Evolutionary conservation across 805 yeast genomes (phyloP).

Genomic region (Candida suzukii): DNA sequence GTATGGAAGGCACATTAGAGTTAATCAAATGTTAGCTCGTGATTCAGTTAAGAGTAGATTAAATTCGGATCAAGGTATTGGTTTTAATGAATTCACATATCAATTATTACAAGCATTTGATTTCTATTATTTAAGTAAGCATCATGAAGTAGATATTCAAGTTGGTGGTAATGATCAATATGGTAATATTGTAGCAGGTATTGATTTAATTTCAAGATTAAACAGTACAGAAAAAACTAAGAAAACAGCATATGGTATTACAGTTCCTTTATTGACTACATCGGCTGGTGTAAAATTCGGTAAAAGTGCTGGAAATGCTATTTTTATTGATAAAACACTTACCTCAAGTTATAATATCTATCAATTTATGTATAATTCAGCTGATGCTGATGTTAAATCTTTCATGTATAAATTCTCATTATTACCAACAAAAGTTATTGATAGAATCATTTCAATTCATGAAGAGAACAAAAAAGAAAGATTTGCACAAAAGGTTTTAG

Average conservation of each 20-base stretch:
- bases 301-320: constrained; percentile 94
- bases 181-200: constrained; percentile 96
- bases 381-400: constrained; percentile 67
- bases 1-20: constrained; percentile 74
- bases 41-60: constrained; percentile 80
- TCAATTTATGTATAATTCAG: constrained; percentile 75
- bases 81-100: constrained; percentile 91
- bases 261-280: constrained; percentile 86
- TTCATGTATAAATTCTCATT: constrained; percentile 75
- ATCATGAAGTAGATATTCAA: constrained; percentile 60
- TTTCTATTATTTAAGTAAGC: constrained; percentile 69
- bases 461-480: constrained; percentile 51
- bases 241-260: constrained; percentile 57
- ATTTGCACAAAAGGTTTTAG: constrained; percentile 69
- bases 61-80: constrained; percentile 65
- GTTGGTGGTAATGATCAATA: constrained; percentile 97
- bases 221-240: constrained; percentile 11
- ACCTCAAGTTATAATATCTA: constrained; percentile 79
- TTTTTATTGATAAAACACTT: constrained; percentile 68
- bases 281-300: constrained; percentile 92
- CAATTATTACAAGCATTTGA: constrained; percentile 93
- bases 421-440: constrained; percentile 57
- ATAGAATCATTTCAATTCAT: constrained; percentile 46
- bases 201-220: constrained; percentile 72
- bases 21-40: constrained; percentile 80